Evolutionary conservation across 208 protist genomes (phyloP), one percentile per base, ranked within the genome.

Genomic region (Giardia muris): DNA sequence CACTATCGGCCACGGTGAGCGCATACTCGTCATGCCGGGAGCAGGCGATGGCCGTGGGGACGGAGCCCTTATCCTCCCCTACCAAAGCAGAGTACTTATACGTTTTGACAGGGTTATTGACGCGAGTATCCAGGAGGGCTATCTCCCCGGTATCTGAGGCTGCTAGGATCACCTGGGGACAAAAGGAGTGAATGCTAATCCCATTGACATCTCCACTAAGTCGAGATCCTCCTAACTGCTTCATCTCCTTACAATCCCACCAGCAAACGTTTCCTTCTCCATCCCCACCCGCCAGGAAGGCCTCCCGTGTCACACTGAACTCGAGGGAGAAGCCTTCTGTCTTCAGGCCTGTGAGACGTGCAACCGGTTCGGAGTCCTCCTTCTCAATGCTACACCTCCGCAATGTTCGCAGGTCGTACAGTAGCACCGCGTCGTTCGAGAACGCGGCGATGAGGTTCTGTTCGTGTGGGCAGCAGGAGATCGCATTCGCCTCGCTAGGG

Each of bases 71-170:
- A 4, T 47, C 45, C 48, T 43, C n/a, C 30, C 48, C 43, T 43
- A 22, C 43, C n/a, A 90, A 90, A 47, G 48, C 30, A 30, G 10
- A 39, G 30, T 39, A 76, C 30, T 76, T 43, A 22, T 47, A 22
- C 0, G 42, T 48, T 47, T 90, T 90, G 2, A 90, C 0, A 2
- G 48, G 39, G 4, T 45, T 90, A 2, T n/a, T 47, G 87, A 2
- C 42, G 45, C 4, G 19, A 45, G 44, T 2, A 47, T 90, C 87
- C 30, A 47, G 46, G 43, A 90, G 44, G n/a, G 48, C 1, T 2
- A 90, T 22, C n/a, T 90, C 87, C 1, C 87, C 87, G 1, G n/a
- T 1, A 47, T 90, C 87, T 4, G 87, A 67, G 1, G 48, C 87
- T n/a, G n/a, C 2, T 47, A 47, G 1, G 42, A 90, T 90, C 1